Evolutionary conservation across 2,329 filamentous ascomycete species (phyloP).

Genomic region (Conoideocrella luteorostrata): DNA sequence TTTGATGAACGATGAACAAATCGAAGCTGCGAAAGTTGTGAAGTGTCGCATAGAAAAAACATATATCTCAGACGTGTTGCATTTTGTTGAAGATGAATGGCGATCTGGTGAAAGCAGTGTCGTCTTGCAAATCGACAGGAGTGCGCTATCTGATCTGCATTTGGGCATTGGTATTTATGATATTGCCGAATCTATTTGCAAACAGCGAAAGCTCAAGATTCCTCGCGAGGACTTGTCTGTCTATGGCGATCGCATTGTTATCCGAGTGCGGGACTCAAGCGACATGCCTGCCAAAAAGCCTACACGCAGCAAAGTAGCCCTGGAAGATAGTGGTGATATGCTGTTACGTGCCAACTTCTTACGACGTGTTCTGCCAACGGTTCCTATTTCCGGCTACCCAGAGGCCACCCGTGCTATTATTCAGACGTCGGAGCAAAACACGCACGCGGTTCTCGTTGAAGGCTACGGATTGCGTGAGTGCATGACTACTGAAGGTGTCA

Average conservation of each 20-base stretch:
- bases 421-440: constrained; percentile 65
- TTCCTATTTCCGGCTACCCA: constrained; percentile 87
- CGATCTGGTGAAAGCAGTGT: constrained; percentile 69
- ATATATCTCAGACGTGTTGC: constrained; percentile 73
- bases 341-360: constrained; percentile 78
- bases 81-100: constrained; percentile 84
- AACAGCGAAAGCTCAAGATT: constrained; percentile 77
- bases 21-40: constrained; percentile 79
- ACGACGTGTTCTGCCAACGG: constrained; percentile 70
- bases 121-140: constrained; percentile 72
- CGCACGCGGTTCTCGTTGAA: constrained; percentile 78
- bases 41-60: constrained; percentile 96
- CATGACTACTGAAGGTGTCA: constrained; percentile 89
- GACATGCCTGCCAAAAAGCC: constrained; percentile 41
- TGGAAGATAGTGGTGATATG: constrained; percentile 40
- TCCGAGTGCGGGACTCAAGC: constrained; percentile 59
- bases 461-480: constrained; percentile 85
- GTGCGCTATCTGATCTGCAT: constrained; percentile 72
- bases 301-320: constrained; percentile 38
- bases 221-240: constrained; percentile 59
- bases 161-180: constrained; percentile 70
- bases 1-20: constrained; percentile 66
- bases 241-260: constrained; percentile 57
- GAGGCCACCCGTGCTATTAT: constrained; percentile 84
- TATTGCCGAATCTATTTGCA: constrained; percentile 70